Conservation (phyloP, 345 rosid species). For the Mercurialis annua region DNA sequence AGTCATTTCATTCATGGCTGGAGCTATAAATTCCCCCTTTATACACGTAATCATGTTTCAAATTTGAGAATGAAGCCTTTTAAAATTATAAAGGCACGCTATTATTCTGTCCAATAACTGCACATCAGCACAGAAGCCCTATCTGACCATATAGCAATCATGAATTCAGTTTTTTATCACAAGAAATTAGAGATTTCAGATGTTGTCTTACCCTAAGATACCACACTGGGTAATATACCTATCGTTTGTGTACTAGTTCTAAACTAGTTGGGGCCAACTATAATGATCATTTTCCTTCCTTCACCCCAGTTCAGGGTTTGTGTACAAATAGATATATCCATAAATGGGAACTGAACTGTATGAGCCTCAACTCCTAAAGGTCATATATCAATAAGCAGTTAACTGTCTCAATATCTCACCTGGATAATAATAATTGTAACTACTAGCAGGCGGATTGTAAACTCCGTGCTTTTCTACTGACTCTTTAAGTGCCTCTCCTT, state of each 20-base stretch:
- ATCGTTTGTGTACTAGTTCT: background rate
- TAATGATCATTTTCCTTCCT: background rate
- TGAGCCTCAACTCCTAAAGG: background rate
- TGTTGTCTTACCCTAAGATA: background rate
- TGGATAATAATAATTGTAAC: constrained; percentile 45
- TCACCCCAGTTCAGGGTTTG: background rate
- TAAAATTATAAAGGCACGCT: background rate
- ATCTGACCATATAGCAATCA: background rate
- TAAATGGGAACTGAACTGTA: background rate
- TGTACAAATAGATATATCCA: background rate
- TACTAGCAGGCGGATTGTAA: constrained; percentile 29
- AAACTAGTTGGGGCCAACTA: background rate
- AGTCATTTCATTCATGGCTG: background rate
- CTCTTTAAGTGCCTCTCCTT: constrained; percentile 27
- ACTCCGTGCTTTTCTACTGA: constrained; percentile 29
- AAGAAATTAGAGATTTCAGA: background rate
- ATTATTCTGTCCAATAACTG: background rate
- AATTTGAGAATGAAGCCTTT: background rate
- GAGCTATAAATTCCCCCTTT: background rate
- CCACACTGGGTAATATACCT: background rate
- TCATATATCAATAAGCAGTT: background rate
- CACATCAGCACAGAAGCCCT: background rate
- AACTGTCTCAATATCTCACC: constrained; percentile 33
- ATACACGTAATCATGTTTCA: background rate
- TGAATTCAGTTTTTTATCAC: background rate